Base-by-base conservation (phyloP, 1,284 basidiomycete species). In the Meripilus lineatus region DNA sequence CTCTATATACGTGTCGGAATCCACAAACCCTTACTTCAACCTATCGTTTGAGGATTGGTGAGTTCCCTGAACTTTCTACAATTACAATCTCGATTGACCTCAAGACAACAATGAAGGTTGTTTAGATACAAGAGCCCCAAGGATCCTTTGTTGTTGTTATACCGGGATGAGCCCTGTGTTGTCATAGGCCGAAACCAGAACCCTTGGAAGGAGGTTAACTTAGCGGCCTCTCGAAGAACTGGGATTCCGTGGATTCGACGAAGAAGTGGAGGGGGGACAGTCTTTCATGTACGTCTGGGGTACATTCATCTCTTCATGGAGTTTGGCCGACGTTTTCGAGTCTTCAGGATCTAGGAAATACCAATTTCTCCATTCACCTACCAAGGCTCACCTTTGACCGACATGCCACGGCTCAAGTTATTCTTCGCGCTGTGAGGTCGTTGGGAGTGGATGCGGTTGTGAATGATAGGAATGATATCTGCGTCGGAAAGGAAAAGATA, bases 171-270 rank as follows among this genome's bases (percentile, higher is more conserved):
- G 0, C 91, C 93, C 1, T 95, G 93, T 57, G 90, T 99, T 13
- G 80, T 99, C 36, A 91, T 99, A 45, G 96, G 96, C 0, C 75
- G 95, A 40, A 96, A 98, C 63, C 95, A 99, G 72, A 98, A 98
- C 57, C 93, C 93, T 17, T 99, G 95, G 95, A 94, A 91, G 61
- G 96, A 99, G 65, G 84, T 94, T 48, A 94, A 96, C 56, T 70
- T 89, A 37, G 56, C 61, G 2, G 68, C 75, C 6, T 71, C 89
- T 23, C 56, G 63, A 8, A 54, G 64, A 6, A 63, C 70, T n/a
- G 69, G 67, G 2, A 74, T 95, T 8, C 89, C 90, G 0, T 86
- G 93, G 55, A 79, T 99, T 28, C 75, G 95, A 35, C 73, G 96
- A 48, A 74, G 89, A 46, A 94, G 91, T 52, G 96, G 96, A 10